Evolutionary conservation across 352 stramenopile species (phyloP).

Genomic region (Globisporangium takayamanum): DNA sequence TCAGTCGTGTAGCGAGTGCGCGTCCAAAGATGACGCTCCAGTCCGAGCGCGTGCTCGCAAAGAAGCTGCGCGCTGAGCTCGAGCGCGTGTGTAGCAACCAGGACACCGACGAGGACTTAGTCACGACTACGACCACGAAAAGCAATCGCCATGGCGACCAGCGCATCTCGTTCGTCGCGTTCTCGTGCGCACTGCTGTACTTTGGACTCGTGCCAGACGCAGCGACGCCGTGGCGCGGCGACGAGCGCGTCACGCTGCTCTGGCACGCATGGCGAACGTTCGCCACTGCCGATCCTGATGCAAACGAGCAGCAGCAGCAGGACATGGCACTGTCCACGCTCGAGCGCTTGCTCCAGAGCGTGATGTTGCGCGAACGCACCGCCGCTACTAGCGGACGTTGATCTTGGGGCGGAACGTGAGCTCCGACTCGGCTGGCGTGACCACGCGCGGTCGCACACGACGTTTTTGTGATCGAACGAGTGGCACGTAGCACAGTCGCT

Average conservation of each 20-base stretch:
- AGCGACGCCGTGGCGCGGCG: slow-evolving; percentile 27
- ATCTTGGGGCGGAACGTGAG: slow-evolving; percentile 52
- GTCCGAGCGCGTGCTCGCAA: slow-evolving; percentile 32
- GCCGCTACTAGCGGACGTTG: slow-evolving; percentile 22
- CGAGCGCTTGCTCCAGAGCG: slow-evolving; percentile 17
- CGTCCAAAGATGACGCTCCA: slow-evolving; percentile 29
- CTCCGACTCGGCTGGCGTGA: slow-evolving; percentile 25
- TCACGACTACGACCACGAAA: too few relatives aligned
- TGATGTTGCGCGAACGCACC: slow-evolving; percentile 14
- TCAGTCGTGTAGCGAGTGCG: slow-evolving; percentile 14
- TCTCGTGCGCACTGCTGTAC: slow-evolving; percentile 50
- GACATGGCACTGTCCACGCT: slow-evolving; percentile 3
- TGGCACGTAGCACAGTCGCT: slow-evolving; percentile 8
- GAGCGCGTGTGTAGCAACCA: slow-evolving; percentile 21
- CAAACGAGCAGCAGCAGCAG: slow-evolving; percentile 4
- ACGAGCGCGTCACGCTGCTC: slow-evolving; percentile 30
- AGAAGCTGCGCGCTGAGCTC: slow-evolving; percentile 30
- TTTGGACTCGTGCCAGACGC: slow-evolving; percentile 44
- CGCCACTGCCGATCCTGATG: slow-evolving; percentile 13
- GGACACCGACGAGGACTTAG: not conserved
- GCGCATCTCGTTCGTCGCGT: slow-evolving; percentile 35
- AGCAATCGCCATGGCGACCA: slow-evolving; percentile 2
- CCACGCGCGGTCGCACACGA: slow-evolving; percentile 11
- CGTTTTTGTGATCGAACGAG: slow-evolving; percentile 14
- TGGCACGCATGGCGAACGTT: slow-evolving; percentile 47